A percentile compares a stretch with the other conserved stretches of the same genome.
phyloP scores from a whole-genome alignment of 2,329 filamentous ascomycete genomes.

The Epichloe aotearoae region DNA sequence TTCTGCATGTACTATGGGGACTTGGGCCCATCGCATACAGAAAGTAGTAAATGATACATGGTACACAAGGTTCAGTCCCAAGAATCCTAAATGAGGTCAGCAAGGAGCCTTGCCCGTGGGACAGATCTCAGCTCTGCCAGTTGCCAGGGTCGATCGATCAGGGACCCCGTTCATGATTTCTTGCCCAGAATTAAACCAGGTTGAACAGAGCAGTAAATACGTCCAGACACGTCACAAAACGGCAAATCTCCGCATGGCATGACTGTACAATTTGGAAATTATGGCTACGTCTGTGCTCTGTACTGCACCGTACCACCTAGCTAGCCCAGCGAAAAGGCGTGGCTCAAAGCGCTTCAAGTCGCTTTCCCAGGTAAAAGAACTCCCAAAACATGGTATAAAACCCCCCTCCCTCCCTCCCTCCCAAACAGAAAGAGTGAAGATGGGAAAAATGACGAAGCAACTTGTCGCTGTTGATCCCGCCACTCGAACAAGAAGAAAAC shows the following conservation, averaged over 20 bases:
- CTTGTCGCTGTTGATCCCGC: background rate
- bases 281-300: background rate
- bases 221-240: too few relatives aligned
- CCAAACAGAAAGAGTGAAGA: slow-evolving; percentile 8
- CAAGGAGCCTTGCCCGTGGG: too few relatives aligned
- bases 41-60: too few relatives aligned
- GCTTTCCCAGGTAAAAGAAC: slow-evolving; percentile 2
- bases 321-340: background rate
- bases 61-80: too few relatives aligned
- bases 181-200: too few relatives aligned
- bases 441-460: background rate
- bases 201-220: too few relatives aligned
- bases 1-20: too few relatives aligned
- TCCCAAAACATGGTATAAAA: slow-evolving; percentile 10
- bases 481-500: background rate
- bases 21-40: too few relatives aligned
- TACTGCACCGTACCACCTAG: background rate
- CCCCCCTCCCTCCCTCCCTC: background rate
- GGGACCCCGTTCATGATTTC: too few relatives aligned
- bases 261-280: slow-evolving; percentile 1
- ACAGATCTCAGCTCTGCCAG: too few relatives aligned
- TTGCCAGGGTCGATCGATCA: too few relatives aligned
- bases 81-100: too few relatives aligned
- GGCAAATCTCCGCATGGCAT: background rate
- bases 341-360: background rate